Conservation (phyloP, 345 rosid species). For the Salix exigua region DNA sequence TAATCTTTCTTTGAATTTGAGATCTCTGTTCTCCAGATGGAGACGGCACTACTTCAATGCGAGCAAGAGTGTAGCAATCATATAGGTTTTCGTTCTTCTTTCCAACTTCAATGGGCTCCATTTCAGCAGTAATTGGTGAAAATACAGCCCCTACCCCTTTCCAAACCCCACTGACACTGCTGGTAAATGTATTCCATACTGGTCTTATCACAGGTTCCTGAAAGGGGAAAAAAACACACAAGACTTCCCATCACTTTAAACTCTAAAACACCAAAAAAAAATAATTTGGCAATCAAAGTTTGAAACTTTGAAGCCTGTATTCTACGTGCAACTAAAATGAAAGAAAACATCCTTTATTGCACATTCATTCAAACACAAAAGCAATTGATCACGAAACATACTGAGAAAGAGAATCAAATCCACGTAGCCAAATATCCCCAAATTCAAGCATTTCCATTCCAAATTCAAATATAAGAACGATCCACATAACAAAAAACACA, state of each 20-base stretch:
- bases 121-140: slow-evolving; percentile 77
- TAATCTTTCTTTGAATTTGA: slow-evolving; percentile 61
- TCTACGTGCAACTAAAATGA: too few relatives aligned
- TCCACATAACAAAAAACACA: neutral
- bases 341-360: neutral
- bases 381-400: neutral
- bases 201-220: slow-evolving; percentile 94
- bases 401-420: neutral
- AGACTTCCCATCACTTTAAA: neutral
- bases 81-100: slow-evolving; percentile 58
- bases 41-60: slow-evolving; percentile 43
- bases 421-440: neutral
- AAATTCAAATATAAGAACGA: neutral
- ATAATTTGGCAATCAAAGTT: too few relatives aligned
- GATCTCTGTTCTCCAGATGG: slow-evolving; percentile 36
- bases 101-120: slow-evolving; percentile 87
- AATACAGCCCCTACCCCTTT: slow-evolving; percentile 91
- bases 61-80: slow-evolving; percentile 72
- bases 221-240: neutral
- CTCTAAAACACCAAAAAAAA: neutral
- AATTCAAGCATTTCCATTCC: neutral
- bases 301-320: too few relatives aligned
- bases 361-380: too few relatives aligned
- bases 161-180: slow-evolving; percentile 96
- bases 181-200: slow-evolving; percentile 73